Evolutionary conservation across 2,329 filamentous ascomycete species (phyloP), one percentile per base, ranked within the genome.

Genomic region (Arthrobotrys conoides): DNA sequence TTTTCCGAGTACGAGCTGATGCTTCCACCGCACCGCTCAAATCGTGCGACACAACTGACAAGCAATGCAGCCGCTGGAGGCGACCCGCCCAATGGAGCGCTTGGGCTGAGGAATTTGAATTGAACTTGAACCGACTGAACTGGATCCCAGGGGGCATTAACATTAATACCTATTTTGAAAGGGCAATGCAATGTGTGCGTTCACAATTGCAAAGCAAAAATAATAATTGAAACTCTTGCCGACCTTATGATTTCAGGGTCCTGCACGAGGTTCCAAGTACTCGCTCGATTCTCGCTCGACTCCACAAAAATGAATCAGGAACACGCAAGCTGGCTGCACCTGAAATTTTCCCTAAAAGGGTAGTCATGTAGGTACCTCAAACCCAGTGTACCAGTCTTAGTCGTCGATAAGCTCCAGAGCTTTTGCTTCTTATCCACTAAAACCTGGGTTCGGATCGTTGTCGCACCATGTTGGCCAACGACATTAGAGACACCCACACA

Each of bases 221-320:
- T 24, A n/a, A n/a, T 24, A 24, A 49, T 38, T 65, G 65, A 69
- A 59, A 51, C 33, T 61, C 44, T 68, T 69, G 55, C 71, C 59
- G 33, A 76, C 69, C 6, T 64, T 75, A 57, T 65, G 67, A 70
- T 71, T 71, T 71, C 73, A 77, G 64, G 73, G 67, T 68, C 73
- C 59, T 66, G 49, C 51, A 53, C 49, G 44, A 59, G 46, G 38
- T 55, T 67, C 57, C 36, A 64, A 30, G 27, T 30, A 68, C 36
- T 69, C 65, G 64, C 48, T 61, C 51, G 20, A 53, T 61, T 48
- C 55, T 68, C 71, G 64, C 61, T 72, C 46, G 33, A 69, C 75
- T 78, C 75, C 75, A 78, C 75, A 72, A 33, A 48, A 57, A 63
- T 72, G 75, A 69, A 67, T 61, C 75, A 72, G 68, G 75, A 71